Base-by-base conservation (phyloP, 176 grass and related monocot genomes). In the Oryza brachyantha region DNA sequence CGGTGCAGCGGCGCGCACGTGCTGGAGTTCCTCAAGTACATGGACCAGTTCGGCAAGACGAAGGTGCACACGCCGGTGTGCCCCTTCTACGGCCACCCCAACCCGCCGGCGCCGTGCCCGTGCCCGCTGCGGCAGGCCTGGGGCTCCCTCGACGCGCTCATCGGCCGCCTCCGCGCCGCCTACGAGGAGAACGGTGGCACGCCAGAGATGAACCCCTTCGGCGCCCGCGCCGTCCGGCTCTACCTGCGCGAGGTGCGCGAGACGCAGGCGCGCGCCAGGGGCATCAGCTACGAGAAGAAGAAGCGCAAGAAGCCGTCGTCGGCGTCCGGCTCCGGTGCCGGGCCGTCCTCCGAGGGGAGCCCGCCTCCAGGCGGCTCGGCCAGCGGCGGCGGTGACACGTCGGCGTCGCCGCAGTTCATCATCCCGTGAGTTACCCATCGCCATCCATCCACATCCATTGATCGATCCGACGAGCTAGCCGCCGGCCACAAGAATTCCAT, bases 231-330 rank as follows among this genome's bases (percentile, higher is more conserved):
- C 64, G 93, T 97, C 42, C 60, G 93, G 7, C 90, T 97, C 29
- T 97, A 93, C 84, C 86, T 97, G 24, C 91, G 93, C 13, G 93
- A 97, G 39, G 93, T 97, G 59, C 91, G 93, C 1, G 93, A 97
- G 86, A 87, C 87, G 41, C 93, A 97, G 86, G 83, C 93, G 4
- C 74, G 92, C 48, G 93, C 93, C 0, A 81, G 93, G 61, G 93
- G 93, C 28, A 91, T 97, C 81, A 97, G 93, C 76, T 97, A 95
- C 73, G 93, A 95, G 89, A 95, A 95, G 93, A 95, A 95, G 89
- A 95, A 89, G 81, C 81, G 93, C 73, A 95, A 90, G 86, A 95
- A 95, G 68, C 89, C 89, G 0, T 63, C 92, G 3, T 75, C 60
- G 8, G 69, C 34, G 24, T 59, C 72, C 29, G 39, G 36, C 0